A percentile compares a stretch with the other conserved stretches of the same genome.
Evolutionary conservation across 2,329 filamentous ascomycete species (phyloP).

Genomic region (Talaromyces sp.): DNA sequence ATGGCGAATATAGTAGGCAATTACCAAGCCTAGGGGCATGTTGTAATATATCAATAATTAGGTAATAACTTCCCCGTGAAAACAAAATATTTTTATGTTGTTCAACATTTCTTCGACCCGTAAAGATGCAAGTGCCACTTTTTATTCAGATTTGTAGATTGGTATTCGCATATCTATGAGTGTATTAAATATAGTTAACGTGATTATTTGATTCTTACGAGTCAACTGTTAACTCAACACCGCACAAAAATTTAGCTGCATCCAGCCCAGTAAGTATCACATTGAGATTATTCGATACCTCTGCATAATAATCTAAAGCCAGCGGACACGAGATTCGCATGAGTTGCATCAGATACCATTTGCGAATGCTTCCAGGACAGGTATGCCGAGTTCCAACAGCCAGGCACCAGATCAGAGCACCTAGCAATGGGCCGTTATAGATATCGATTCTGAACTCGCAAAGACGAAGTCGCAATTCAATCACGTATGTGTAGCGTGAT

Average conservation of each 20-base stretch:
- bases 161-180: not conserved
- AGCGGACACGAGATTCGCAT: conserved; percentile 13
- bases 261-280: conserved; percentile 13
- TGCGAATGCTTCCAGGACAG: conserved; percentile 3
- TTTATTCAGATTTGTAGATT: not conserved
- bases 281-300: conserved; percentile 12
- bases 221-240: not conserved
- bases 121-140: too few species aligned
- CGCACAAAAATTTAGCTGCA: not conserved
- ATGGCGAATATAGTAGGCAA: not conserved
- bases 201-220: not conserved
- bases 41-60: not conserved
- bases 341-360: conserved; percentile 19
- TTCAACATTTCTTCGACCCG: not conserved
- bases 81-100: not conserved
- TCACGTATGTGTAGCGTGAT: not conserved
- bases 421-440: conserved; percentile 13
- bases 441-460: conserved; percentile 11
- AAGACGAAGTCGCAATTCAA: conserved; percentile 11
- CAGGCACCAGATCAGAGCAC: conserved; percentile 17
- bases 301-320: conserved; percentile 9
- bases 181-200: not conserved
- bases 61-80: not conserved
- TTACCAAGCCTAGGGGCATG: not conserved
- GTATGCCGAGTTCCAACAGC: conserved; percentile 14